A percentile compares a stretch with the other conserved stretches of the same genome.
Evolutionary conservation across 2,329 filamentous ascomycete species (phyloP).

Genomic region (Ceratocystis colombiana): DNA sequence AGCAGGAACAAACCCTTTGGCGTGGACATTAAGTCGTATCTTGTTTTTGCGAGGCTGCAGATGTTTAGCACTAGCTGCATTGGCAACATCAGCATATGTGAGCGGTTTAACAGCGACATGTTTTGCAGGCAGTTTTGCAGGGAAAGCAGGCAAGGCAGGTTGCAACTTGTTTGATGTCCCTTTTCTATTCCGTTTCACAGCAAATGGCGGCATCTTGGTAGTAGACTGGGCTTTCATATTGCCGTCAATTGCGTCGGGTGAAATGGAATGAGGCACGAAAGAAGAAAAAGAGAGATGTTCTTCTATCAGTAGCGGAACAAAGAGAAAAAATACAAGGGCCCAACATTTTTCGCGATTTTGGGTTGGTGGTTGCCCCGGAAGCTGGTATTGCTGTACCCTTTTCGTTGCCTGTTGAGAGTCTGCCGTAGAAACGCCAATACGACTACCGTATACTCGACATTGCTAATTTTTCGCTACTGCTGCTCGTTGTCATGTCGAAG

Average conservation of each 20-base stretch:
- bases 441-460: background rate
- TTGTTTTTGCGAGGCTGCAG: background rate
- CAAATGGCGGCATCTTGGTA: background rate
- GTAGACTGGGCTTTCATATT: background rate
- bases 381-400: background rate
- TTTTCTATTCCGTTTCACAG: background rate
- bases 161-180: background rate
- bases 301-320: too few species aligned
- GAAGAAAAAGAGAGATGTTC: background rate
- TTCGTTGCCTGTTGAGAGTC: background rate
- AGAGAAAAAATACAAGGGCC: background rate
- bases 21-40: conserved; percentile 29
- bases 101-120: background rate
- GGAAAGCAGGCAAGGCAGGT: background rate
- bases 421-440: background rate
- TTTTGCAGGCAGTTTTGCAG: background rate
- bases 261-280: background rate
- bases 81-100: conserved; percentile 12
- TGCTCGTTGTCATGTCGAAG: conserved; percentile 7
- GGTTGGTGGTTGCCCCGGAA: conserved; percentile 2
- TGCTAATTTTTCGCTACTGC: background rate
- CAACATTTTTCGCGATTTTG: background rate
- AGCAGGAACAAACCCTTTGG: conserved; percentile 18
- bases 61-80: background rate
- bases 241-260: background rate